Evolutionary conservation across 331 rosid genomes (phyloP), one percentile per base, ranked within the genome.

Genomic region (Telfairia occidentalis): DNA sequence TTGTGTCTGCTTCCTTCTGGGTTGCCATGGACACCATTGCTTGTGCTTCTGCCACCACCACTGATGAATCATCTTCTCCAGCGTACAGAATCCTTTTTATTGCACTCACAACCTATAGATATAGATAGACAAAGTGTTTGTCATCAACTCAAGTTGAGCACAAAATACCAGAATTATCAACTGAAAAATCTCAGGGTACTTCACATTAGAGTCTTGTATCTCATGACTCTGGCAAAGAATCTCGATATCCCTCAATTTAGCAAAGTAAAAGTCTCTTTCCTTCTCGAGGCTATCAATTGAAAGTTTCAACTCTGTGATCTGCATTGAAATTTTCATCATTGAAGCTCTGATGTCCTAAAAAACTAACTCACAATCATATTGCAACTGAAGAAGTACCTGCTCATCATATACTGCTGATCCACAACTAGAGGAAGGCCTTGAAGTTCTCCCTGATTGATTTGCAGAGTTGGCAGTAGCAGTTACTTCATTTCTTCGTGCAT

Each of bases 251-350:
- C 98, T 86, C 73, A 91, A 82, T 79, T 94, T 94, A 0, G 87
- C 88, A 67, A 94, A 94, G 81, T 95, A 95, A 86, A 90, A 95
- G 60, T 95, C 97, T 37, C 98, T 74, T 73, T 95, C 97, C 87
- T 95, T 95, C 87, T 95, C 98, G 69, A 95, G 98, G 79, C 96
- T 90, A 71, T 91, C 96, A 45, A 95, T 87, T 9, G 98, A 95
- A 21, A 95, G 76, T 77, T 95, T 95, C 87, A 94, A 75, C 74
- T 87, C 96, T 0, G 98, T 94, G 80, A 94, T 83, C 98, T 94
- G 89, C 89, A 85, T 59, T n/a, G 48, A 0, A 67, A 12, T 64
- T 63, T 34, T 66, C 18, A 64, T 35, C 32, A 24, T 15, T 29
- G 78, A 10, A 79, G 77, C 7, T 21, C 49, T 28, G 29, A 12